Evolutionary conservation across 805 yeast genomes (phyloP).

Genomic region (Ogataea methylovora): DNA sequence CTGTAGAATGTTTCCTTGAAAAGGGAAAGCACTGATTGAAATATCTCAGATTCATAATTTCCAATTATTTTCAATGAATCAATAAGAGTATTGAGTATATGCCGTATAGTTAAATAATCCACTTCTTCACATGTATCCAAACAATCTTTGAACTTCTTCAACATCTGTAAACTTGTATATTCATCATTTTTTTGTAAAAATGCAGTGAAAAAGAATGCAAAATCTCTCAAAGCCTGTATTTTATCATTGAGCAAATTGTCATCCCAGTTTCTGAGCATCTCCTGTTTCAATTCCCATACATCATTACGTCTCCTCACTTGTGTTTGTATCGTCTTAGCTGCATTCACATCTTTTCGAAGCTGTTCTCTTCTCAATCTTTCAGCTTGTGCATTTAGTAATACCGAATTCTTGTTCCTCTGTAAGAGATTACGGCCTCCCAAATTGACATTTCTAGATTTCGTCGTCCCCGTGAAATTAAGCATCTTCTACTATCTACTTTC

Average conservation of each 20-base stretch:
- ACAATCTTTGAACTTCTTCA: too few relatives aligned
- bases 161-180: too few relatives aligned
- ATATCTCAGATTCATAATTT: too few relatives aligned
- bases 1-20: too few relatives aligned
- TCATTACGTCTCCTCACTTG: slow-evolving; percentile 36
- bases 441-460: slow-evolving; percentile 39
- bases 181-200: too few relatives aligned
- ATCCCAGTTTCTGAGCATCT: not conserved
- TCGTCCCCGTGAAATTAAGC: slow-evolving; percentile 26
- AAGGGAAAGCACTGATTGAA: too few relatives aligned
- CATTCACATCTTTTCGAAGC: slow-evolving; percentile 38
- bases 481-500: not conserved
- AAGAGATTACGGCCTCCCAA: slow-evolving; percentile 26
- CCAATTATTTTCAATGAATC: too few relatives aligned
- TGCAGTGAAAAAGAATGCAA: slow-evolving; percentile 21
- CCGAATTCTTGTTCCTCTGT: slow-evolving; percentile 29
- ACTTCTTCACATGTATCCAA: too few relatives aligned
- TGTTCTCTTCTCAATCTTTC: slow-evolving; percentile 63
- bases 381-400: slow-evolving; percentile 54
- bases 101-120: too few relatives aligned
- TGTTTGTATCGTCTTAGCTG: slow-evolving; percentile 45
- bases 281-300: slow-evolving; percentile 1
- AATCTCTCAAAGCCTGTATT: slow-evolving; percentile 15
- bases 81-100: too few relatives aligned
- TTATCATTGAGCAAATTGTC: too few relatives aligned